A percentile compares a stretch with the other conserved stretches of the same genome.
Conservation (phyloP, 1,284 basidiomycete species). For the Pterula multifida region DNA sequence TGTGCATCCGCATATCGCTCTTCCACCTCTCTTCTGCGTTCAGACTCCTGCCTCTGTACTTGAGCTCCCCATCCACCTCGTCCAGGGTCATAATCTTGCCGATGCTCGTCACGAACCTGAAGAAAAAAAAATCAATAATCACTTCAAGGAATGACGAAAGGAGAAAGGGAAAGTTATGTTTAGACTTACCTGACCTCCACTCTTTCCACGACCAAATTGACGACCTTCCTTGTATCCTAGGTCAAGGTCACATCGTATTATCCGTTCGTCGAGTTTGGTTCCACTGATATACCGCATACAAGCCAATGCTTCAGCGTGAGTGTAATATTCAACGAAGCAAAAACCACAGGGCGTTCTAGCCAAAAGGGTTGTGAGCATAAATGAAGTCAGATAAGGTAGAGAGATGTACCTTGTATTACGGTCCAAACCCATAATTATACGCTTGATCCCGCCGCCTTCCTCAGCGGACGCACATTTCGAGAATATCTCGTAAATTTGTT, state of each 20-base stretch:
- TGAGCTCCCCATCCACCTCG: conserved; percentile 95
- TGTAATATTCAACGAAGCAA: conserved; percentile 99
- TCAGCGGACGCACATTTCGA: conserved; percentile 83
- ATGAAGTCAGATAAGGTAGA: too few relatives aligned
- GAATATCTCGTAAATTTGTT: conserved; percentile 98
- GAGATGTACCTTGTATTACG: conserved; percentile 72
- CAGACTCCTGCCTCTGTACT: conserved; percentile 66
- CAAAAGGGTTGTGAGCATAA: conserved; percentile 6
- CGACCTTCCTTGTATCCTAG: conserved; percentile 96
- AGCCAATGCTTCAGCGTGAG: conserved; percentile 87
- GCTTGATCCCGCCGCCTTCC: conserved; percentile 91
- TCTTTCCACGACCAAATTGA: conserved; percentile 95
- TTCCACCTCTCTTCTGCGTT: conserved; percentile 74
- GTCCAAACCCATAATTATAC: conserved; percentile 99
- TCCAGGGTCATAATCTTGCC: conserved; percentile 94
- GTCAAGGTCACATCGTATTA: conserved; percentile 97
- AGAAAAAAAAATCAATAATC: too few relatives aligned
- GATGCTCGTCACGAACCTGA: conserved; percentile 82
- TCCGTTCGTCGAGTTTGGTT: conserved; percentile 97
- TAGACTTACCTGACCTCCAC: conserved; percentile 75
- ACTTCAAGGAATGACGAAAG: not conserved
- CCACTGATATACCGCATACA: conserved; percentile 92
- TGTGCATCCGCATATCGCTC: conserved; percentile 83
- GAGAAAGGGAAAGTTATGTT: conserved; percentile 3
- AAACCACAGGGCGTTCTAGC: conserved; percentile 94